These are phyloP conservation scores for Roridomyces roridus DNA, from an alignment of 768 basidiomycete species.

Conservation along the genomic window DNA sequence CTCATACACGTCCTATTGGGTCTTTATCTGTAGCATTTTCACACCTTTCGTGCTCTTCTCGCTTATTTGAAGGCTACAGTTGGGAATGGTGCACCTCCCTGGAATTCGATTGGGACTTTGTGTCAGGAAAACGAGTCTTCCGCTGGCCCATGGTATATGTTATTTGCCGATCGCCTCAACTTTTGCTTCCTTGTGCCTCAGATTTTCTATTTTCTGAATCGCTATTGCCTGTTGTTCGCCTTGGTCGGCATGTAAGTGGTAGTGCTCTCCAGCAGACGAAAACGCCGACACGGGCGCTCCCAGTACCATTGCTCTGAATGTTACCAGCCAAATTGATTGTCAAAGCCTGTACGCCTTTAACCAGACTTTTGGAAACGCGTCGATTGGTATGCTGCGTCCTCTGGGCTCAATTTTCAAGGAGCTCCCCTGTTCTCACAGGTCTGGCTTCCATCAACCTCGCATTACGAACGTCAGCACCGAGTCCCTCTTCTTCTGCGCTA, in stretches of 20 bases:
- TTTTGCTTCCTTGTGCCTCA: too few species aligned
- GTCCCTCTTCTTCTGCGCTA: background rate
- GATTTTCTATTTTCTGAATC: slow-evolving; percentile 74
- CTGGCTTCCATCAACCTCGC: slow-evolving; percentile 76
- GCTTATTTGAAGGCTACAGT: slow-evolving; percentile 38
- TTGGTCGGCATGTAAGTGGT: slow-evolving; percentile 70
- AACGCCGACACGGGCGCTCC: slow-evolving; percentile 7
- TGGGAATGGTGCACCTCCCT: slow-evolving; percentile 74
- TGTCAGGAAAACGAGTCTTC: slow-evolving; percentile 62
- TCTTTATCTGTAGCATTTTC: slow-evolving; percentile 56
- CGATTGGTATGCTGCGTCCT: slow-evolving; percentile 55
- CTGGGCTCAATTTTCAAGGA: too few species aligned
- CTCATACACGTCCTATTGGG: slow-evolving; percentile 68
- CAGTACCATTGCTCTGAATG: slow-evolving; percentile 65
- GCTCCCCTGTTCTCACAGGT: slow-evolving; percentile 8
- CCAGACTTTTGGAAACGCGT: slow-evolving; percentile 66
- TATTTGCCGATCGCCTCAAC: background rate
- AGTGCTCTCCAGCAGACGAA: slow-evolving; percentile 6
- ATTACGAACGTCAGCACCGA: slow-evolving; percentile 60
- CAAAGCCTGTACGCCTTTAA: slow-evolving; percentile 76
- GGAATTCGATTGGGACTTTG: slow-evolving; percentile 67
- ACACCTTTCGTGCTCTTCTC: background rate
- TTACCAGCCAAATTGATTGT: slow-evolving; percentile 65
- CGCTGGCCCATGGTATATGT: slow-evolving; percentile 69
- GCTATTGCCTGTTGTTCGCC: slow-evolving; percentile 69